Evolutionary conservation across 345 rosid genomes (phyloP).

Genomic region (Eutrema yunnanense): DNA sequence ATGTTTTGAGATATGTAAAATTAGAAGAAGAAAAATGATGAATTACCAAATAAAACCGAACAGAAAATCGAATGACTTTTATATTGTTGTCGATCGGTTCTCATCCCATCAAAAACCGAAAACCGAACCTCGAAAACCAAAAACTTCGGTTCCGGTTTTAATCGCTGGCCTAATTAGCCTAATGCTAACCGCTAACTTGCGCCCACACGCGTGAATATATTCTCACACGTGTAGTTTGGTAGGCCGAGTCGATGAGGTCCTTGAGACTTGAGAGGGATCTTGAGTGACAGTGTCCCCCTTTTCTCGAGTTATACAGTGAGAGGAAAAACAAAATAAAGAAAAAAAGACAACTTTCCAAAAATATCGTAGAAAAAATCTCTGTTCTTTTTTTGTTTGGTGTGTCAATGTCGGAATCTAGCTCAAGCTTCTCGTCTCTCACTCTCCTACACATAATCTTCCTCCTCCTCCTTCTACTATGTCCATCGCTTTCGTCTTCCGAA

Average conservation of each 20-base stretch:
- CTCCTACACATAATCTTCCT: conserved; percentile 3
- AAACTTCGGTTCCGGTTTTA: no score
- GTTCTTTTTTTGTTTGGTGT: background rate
- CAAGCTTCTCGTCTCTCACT: conserved; percentile 13
- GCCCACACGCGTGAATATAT: conserved; percentile 16
- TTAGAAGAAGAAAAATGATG: no score
- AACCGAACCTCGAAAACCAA: no score
- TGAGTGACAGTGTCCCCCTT: background rate
- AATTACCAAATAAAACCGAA: no score
- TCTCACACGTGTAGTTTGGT: background rate
- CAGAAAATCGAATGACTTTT: no score
- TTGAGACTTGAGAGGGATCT: background rate
- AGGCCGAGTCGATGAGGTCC: background rate
- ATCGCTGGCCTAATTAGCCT: no score
- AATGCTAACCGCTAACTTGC: background rate
- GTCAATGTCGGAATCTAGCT: conserved; percentile 25
- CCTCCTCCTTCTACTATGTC: conserved; percentile 17
- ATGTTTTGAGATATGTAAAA: no score
- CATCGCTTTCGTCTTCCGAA: conserved; percentile 13
- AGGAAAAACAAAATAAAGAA: background rate
- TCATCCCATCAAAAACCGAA: no score
- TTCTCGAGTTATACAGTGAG: conserved; percentile 5
- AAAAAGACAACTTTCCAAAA: conserved; percentile 8
- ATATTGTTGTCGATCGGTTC: no score
- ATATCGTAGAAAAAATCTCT: background rate